Evolutionary conservation across 306 rosid species (phyloP).

Genomic region (Vigna reflexopilosa): DNA sequence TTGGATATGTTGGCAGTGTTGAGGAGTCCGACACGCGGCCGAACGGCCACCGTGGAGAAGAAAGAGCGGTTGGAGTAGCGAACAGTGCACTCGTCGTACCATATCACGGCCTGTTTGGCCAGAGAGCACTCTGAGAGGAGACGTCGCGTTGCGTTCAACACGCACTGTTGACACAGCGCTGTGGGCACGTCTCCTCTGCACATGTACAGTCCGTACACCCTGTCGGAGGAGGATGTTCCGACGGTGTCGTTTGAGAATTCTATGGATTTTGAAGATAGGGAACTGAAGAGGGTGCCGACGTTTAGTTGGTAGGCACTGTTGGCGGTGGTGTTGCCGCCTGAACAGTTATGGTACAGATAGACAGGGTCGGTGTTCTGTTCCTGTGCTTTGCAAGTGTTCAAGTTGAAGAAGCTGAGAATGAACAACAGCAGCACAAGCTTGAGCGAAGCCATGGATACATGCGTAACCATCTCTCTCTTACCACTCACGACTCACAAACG

Average conservation of each 20-base stretch:
- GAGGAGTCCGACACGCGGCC: conserved; percentile 37
- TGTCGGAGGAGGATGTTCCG: conserved; percentile 35
- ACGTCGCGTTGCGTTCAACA: conserved; percentile 29
- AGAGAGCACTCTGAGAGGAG: background rate
- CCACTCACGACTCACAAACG: no score
- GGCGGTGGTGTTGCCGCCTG: conserved; percentile 35
- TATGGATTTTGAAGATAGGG: conserved; percentile 45
- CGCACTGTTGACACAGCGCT: conserved; percentile 32
- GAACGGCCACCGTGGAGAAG: conserved; percentile 38
- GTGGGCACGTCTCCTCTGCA: conserved; percentile 46
- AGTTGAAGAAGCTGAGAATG: background rate
- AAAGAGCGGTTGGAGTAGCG: conserved; percentile 39
- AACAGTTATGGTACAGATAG: conserved; percentile 37
- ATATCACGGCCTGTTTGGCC: conserved; percentile 28
- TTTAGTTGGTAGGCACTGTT: conserved; percentile 51
- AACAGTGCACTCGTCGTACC: conserved; percentile 47
- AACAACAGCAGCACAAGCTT: conserved; percentile 4
- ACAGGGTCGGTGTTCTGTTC: background rate
- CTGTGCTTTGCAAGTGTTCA: background rate
- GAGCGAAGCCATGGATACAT: background rate
- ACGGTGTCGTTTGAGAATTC: conserved; percentile 50
- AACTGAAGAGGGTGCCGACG: conserved; percentile 44
- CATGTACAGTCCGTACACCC: conserved; percentile 39
- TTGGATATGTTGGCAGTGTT: conserved; percentile 36
- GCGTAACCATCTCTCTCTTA: background rate